Conservation (phyloP, 2,329 filamentous ascomycete species). For the Cercospora janseana region DNA sequence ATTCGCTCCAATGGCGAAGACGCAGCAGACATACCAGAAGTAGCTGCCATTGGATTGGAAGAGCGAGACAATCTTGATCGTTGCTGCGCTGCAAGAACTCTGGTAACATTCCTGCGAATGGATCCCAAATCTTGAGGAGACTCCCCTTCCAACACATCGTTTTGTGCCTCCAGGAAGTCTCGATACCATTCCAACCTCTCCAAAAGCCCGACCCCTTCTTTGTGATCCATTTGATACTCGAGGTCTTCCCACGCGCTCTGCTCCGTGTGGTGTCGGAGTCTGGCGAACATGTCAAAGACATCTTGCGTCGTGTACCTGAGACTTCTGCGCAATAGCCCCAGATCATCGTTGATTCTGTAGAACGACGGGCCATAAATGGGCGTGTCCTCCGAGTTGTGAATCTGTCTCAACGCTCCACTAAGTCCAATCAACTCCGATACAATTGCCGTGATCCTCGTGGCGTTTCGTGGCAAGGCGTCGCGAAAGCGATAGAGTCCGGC, state of each 20-base stretch:
- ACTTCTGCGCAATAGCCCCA: slow-evolving; percentile 51
- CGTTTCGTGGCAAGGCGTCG: slow-evolving; percentile 50
- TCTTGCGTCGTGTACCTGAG: slow-evolving; percentile 53
- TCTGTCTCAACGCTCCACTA: slow-evolving; percentile 49
- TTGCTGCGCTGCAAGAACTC: slow-evolving; percentile 21
- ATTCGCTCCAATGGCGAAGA: neutral
- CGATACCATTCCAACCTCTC: slow-evolving; percentile 53
- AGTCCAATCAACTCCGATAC: slow-evolving; percentile 57
- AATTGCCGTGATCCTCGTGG: slow-evolving; percentile 53
- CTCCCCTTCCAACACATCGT: slow-evolving; percentile 24
- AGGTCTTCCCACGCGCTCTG: slow-evolving; percentile 54
- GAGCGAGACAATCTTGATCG: slow-evolving; percentile 2
- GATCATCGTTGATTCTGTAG: slow-evolving; percentile 46
- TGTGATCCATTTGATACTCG: slow-evolving; percentile 45
- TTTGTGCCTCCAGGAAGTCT: slow-evolving; percentile 46
- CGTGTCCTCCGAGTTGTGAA: slow-evolving; percentile 47
- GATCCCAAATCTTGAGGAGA: slow-evolving; percentile 7
- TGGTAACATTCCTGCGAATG: slow-evolving; percentile 4
- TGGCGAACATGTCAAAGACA: slow-evolving; percentile 48
- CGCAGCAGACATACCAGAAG: slow-evolving; percentile 6
- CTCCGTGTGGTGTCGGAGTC: slow-evolving; percentile 44
- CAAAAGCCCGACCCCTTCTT: slow-evolving; percentile 48
- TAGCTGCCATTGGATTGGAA: neutral
- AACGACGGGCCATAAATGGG: slow-evolving; percentile 42
- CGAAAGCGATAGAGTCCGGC: slow-evolving; percentile 49